Conservation (phyloP, 1,139 yeast genomes). For the Ogataea hybrid region DNA sequence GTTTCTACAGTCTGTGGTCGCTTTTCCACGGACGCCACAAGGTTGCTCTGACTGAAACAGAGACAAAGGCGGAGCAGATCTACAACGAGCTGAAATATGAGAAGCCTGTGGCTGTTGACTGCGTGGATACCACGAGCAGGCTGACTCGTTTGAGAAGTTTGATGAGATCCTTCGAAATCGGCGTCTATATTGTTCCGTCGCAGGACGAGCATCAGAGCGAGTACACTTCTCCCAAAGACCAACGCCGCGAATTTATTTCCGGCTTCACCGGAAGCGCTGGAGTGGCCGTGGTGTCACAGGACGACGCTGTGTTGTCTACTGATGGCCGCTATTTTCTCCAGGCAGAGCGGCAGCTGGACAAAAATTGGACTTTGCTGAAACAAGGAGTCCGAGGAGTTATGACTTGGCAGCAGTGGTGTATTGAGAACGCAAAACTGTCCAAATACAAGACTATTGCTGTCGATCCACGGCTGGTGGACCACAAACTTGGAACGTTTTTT, state of each 20-base stretch:
- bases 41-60: neutral
- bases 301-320: slow-evolving; percentile 49
- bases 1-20: slow-evolving; percentile 20
- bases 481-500: slow-evolving; percentile 25
- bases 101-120: slow-evolving; percentile 1
- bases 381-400: slow-evolving; percentile 48
- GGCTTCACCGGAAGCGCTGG: slow-evolving; percentile 64
- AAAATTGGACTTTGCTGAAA: slow-evolving; percentile 51
- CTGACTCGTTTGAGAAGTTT: slow-evolving; percentile 37
- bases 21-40: slow-evolving; percentile 12
- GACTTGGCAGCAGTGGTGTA: slow-evolving; percentile 56
- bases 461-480: slow-evolving; percentile 37
- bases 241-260: slow-evolving; percentile 47
- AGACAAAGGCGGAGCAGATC: neutral
- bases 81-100: neutral
- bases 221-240: slow-evolving; percentile 50
- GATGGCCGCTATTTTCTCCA: slow-evolving; percentile 58
- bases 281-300: slow-evolving; percentile 47
- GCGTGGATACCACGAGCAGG: slow-evolving; percentile 24
- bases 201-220: slow-evolving; percentile 62
- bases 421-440: slow-evolving; percentile 29
- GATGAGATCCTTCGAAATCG: slow-evolving; percentile 43
- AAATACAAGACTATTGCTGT: slow-evolving; percentile 25
- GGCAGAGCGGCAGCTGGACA: slow-evolving; percentile 53
- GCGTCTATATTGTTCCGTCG: slow-evolving; percentile 55